A percentile compares a stretch with the other conserved stretches of the same genome.
Conservation (phyloP, 768 basidiomycete genomes). For the Mycena sanguinolenta region DNA sequence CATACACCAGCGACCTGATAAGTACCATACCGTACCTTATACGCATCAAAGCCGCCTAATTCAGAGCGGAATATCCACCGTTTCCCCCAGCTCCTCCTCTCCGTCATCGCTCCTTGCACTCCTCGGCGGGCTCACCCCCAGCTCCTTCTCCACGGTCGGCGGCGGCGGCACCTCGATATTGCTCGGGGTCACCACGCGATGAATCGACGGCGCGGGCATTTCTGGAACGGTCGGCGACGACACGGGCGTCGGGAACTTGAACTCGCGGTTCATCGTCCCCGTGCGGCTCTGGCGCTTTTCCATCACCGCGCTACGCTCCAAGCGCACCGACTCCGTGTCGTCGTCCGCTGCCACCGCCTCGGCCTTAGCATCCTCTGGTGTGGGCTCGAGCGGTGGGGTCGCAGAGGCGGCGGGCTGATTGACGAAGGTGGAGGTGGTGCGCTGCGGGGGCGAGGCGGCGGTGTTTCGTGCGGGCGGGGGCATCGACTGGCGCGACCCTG, state of each 20-base stretch:
- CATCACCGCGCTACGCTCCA: conserved; percentile 43
- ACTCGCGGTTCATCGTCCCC: conserved; percentile 84
- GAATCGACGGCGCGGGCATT: conserved; percentile 13
- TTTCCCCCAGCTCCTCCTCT: conserved; percentile 85
- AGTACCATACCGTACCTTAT: too few species aligned
- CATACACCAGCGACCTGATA: too few species aligned
- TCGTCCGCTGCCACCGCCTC: conserved; percentile 41
- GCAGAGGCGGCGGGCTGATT: conserved; percentile 51
- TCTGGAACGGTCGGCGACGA: too few species aligned
- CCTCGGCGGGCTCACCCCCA: conserved; percentile 39
- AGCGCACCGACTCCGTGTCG: conserved; percentile 48
- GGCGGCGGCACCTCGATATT: conserved; percentile 68
- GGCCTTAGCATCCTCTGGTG: conserved; percentile 58
- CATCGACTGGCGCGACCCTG: conserved; percentile 76
- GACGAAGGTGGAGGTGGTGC: conserved; percentile 53
- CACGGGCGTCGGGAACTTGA: conserved; percentile 73
- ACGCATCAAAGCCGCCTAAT: too few species aligned
- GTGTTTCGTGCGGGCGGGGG: conserved; percentile 64
- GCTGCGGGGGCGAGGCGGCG: conserved; percentile 56
- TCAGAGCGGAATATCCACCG: conserved; percentile 31
- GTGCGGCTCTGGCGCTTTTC: conserved; percentile 63
- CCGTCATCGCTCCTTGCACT: conserved; percentile 60
- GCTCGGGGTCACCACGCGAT: conserved; percentile 44
- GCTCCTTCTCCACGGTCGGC: conserved; percentile 83
- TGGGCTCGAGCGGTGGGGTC: conserved; percentile 59